Evolutionary conservation across 2,329 filamentous ascomycete species (phyloP).

Genomic region (Aspergillus sp.): DNA sequence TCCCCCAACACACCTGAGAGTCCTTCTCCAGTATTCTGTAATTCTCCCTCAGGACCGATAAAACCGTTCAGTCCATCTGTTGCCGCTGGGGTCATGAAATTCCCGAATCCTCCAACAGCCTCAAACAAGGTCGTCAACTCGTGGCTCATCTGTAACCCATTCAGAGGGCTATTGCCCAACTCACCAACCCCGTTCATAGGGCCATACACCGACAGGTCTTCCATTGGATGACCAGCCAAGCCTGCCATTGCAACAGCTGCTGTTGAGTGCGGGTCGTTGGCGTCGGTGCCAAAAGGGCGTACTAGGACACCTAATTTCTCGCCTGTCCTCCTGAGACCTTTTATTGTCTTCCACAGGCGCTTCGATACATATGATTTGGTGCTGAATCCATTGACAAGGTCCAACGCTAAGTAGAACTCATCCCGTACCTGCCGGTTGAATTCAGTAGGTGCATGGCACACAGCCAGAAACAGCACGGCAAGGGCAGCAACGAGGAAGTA

Average conservation of each 20-base stretch:
- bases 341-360: slow-evolving; percentile 64
- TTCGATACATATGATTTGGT: slow-evolving; percentile 62
- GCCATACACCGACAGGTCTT: slow-evolving; percentile 54
- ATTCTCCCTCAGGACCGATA: slow-evolving; percentile 37
- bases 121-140: slow-evolving; percentile 65
- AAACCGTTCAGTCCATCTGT: slow-evolving; percentile 42
- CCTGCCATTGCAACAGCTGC: slow-evolving; percentile 67
- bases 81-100: slow-evolving; percentile 35
- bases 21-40: slow-evolving; percentile 45
- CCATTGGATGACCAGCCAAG: slow-evolving; percentile 61
- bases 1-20: slow-evolving; percentile 50
- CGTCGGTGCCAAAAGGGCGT: slow-evolving; percentile 38
- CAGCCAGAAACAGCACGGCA: slow-evolving; percentile 64
- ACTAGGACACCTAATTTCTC: slow-evolving; percentile 59
- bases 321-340: slow-evolving; percentile 62
- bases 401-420: slow-evolving; percentile 67
- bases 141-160: slow-evolving; percentile 60
- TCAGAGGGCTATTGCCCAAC: slow-evolving; percentile 55
- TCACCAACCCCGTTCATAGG: slow-evolving; percentile 38
- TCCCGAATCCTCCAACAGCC: slow-evolving; percentile 56
- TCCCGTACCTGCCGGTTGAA: slow-evolving; percentile 63
- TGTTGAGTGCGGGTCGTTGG: slow-evolving; percentile 58
- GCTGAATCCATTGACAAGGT: slow-evolving; percentile 62
- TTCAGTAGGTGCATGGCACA: slow-evolving; percentile 62
- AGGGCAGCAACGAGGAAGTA: slow-evolving; percentile 66